Base-by-base conservation (phyloP, 2,329 filamentous ascomycete genomes). In the Alternaria alternata region DNA sequence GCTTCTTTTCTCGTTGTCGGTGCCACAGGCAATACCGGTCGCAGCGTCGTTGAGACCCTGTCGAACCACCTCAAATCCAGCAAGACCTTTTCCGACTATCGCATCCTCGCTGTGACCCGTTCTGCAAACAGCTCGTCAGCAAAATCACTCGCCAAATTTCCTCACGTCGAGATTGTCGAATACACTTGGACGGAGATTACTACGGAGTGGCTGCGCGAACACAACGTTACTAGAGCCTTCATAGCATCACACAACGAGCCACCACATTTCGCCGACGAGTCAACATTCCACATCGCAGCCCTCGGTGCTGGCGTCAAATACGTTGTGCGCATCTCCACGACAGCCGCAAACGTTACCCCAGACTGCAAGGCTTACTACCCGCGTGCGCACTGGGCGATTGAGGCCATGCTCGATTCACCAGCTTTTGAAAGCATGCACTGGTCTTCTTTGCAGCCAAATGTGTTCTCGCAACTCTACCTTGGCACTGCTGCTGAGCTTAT, bases 191-290 rank as follows among this genome's bases (percentile, higher is more conserved):
- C 49, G 2, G 58, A 64, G 5, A 65, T 70, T 32, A 65, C 59
- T 5, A 3, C 62, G 4, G 44, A 61, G 2, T 70, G 67, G 62
- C 59, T 68, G 11, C 49, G 39, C 4, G 43, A 65, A 8, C 60
- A 58, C 3, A 24, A 59, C 3, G 61, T 70, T 3, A 52, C 36
- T 20, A 36, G 61, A 38, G 61, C 53, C 12, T 70, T 65, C 57
- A 66, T 70, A 22, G 64, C 66, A 4, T 52, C 67, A 7, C 67
- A 70, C 59, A 67, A 67, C 41, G 46, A 44, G 41, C 67, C 66
- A 14, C 64, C 58, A 26, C 65, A 65, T 24, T 70, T 67, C 44
- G 60, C 59, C 20, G 67, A 68, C 20, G 67, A 70, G 59, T 68
- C 62, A 5, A 60, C 55, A 18, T 63, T 70, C 43, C 62, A 59